These are phyloP conservation scores for Kodamaea sagamina DNA, from an alignment of 805 yeast genomes.

Conservation along the genomic window DNA sequence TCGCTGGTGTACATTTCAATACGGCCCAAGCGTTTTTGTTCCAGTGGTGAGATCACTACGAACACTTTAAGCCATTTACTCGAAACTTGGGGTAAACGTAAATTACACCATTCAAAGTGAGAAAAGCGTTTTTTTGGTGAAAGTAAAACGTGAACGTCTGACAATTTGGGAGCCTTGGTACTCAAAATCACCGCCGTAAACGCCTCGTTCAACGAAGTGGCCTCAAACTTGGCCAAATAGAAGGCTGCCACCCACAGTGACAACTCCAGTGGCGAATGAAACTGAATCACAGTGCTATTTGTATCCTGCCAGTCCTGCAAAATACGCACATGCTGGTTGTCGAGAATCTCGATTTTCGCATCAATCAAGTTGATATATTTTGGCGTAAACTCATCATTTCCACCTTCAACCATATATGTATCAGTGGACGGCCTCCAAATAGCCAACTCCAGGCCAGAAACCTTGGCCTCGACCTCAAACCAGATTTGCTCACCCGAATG, in stretches of 20 bases:
- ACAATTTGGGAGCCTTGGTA: slow-evolving; percentile 54
- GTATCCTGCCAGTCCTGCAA: slow-evolving; percentile 31
- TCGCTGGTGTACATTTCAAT: slow-evolving; percentile 55
- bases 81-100: slow-evolving; percentile 59
- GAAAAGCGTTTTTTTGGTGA: slow-evolving; percentile 49
- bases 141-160: slow-evolving; percentile 60
- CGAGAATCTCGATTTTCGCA: slow-evolving; percentile 24
- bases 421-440: slow-evolving; percentile 45
- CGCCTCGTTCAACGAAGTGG: slow-evolving; percentile 56
- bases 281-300: slow-evolving; percentile 27
- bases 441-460: slow-evolving; percentile 57
- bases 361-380: slow-evolving; percentile 56
- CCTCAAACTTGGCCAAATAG: slow-evolving; percentile 57
- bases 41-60: slow-evolving; percentile 50
- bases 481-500: slow-evolving; percentile 28
- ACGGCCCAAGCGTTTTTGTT: slow-evolving; percentile 48
- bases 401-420: slow-evolving; percentile 27
- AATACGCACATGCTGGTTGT: slow-evolving; percentile 24
- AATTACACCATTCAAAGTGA: slow-evolving; percentile 61
- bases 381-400: slow-evolving; percentile 46
- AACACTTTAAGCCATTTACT: slow-evolving; percentile 61
- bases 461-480: slow-evolving; percentile 37
- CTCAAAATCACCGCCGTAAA: slow-evolving; percentile 66
- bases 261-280: slow-evolving; percentile 24
- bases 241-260: slow-evolving; percentile 50